Base-by-base conservation (phyloP, 1,139 yeast genomes). In the Waltiozyma solani region DNA sequence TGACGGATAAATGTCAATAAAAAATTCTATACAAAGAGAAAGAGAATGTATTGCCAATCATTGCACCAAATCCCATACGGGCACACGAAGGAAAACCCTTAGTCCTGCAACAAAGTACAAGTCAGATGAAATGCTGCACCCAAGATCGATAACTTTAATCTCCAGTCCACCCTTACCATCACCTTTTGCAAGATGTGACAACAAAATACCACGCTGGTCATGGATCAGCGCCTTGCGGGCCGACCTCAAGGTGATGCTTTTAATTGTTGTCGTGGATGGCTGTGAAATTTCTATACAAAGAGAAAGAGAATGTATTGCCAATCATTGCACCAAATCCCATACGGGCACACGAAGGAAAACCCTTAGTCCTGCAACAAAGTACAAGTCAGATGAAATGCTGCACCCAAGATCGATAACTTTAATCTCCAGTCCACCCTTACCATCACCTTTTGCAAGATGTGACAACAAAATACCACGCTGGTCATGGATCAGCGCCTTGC, bases 11-110 rank as follows among this genome's bases (percentile, higher is more conserved):
- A n/a, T n/a, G n/a, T n/a, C n/a, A n/a, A n/a, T n/a, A n/a, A n/a
- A 8, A 25, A 25, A 11, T 20, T 18, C 21, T 15, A 17, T 19
- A 27, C 19, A n/a, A 24, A 12, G 27, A n/a, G 14, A 30, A 26
- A 11, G 14, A 35, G 31, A 18, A 68, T 79, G 86, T 79, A 54
- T 62, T 61, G 76, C 61, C 68, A 71, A 76, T 79, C 87, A 72
- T 79, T 79, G 87, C 87, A 79, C 71, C 79, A 64, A 59, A 62
- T 71, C 82, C 72, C 85, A 79, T 77, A 64, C 83, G 84, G 83
- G 77, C 68, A 70, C 84, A 77, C 87, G 83, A 79, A 79, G 86
- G 84, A 68, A 70, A 64, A 58, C 78, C 84, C 83, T 77, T 75
- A 73, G 79, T 63, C 62, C 63, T 60, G 60, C 58, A 60, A 59